Conservation (phyloP, 495 filamentous ascomycete genomes). For the Chaetomium cochliodes region DNA sequence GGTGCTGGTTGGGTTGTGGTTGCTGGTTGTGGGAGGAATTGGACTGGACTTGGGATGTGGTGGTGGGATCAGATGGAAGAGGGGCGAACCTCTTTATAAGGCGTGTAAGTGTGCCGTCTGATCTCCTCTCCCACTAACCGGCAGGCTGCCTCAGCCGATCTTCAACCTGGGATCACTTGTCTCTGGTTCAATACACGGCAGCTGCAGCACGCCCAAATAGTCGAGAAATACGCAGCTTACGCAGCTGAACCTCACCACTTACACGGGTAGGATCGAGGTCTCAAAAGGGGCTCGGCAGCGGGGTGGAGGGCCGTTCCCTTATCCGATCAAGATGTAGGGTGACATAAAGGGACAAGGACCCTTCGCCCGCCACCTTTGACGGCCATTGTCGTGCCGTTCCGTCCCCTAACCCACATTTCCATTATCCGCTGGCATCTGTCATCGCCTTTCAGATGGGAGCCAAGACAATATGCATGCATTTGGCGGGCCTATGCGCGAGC, state of each 20-base stretch:
- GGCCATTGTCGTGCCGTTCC: background rate
- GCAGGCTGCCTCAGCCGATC: background rate
- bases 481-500: conserved; percentile 20
- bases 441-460: conserved; percentile 10
- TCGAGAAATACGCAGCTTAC: background rate
- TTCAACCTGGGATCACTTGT: background rate
- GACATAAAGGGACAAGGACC: conserved; percentile 14
- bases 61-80: background rate
- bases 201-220: conserved; percentile 6
- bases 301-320: conserved; percentile 3
- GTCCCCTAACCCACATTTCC: conserved; percentile 7
- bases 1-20: background rate
- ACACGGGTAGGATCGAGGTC: background rate
- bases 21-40: background rate
- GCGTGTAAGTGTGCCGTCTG: background rate
- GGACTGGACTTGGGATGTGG: background rate
- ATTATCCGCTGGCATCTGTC: conserved; percentile 20
- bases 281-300: background rate
- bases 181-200: background rate
- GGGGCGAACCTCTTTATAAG: conserved; percentile 2
- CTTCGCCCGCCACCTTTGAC: background rate
- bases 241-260: background rate
- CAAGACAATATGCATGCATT: conserved; percentile 15
- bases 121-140: background rate
- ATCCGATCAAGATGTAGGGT: conserved; percentile 9